Evolutionary conservation across 2,329 filamentous ascomycete species (phyloP).

Genomic region (Coniella lustricola): DNA sequence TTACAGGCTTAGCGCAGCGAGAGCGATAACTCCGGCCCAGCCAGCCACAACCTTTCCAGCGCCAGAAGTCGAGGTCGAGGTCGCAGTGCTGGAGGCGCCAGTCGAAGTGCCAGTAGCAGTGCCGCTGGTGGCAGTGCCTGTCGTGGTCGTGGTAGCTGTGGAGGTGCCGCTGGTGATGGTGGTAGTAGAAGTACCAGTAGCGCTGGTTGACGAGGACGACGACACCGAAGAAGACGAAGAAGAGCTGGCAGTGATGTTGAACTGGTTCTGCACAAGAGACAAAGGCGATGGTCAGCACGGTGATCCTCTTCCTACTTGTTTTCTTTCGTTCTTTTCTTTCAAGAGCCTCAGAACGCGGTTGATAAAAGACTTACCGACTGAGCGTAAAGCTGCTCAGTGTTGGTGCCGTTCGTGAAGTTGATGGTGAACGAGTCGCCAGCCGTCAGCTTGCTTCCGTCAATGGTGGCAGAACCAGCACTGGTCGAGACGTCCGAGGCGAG

Average conservation of each 20-base stretch:
- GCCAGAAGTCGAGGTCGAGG: conserved; percentile 5
- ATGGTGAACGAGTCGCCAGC: conserved; percentile 12
- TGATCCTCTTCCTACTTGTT: too few relatives aligned
- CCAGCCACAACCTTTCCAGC: conserved; percentile 14
- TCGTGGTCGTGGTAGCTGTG: neutral
- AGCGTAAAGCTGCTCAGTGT: conserved; percentile 17
- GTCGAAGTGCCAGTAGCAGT: neutral
- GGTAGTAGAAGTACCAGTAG: conserved; percentile 4
- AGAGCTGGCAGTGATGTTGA: conserved; percentile 11
- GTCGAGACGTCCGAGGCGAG: conserved; percentile 11
- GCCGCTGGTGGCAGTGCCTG: neutral
- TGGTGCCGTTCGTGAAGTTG: conserved; percentile 15
- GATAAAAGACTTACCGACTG: conserved; percentile 11
- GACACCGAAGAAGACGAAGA: conserved; percentile 8
- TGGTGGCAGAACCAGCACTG: conserved; percentile 6
- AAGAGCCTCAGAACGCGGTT: neutral
- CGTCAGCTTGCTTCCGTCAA: conserved; percentile 16
- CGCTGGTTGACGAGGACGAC: neutral
- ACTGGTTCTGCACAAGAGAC: conserved; percentile 8
- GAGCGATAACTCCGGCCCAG: conserved; percentile 10
- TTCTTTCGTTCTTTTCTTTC: neutral
- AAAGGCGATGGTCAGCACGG: neutral
- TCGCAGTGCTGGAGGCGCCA: neutral
- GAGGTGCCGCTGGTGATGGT: conserved; percentile 3
- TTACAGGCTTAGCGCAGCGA: conserved; percentile 15